These are phyloP conservation scores for Trichoderma breve DNA, from an alignment of 2,329 filamentous ascomycete genomes.

Conservation along the genomic window DNA sequence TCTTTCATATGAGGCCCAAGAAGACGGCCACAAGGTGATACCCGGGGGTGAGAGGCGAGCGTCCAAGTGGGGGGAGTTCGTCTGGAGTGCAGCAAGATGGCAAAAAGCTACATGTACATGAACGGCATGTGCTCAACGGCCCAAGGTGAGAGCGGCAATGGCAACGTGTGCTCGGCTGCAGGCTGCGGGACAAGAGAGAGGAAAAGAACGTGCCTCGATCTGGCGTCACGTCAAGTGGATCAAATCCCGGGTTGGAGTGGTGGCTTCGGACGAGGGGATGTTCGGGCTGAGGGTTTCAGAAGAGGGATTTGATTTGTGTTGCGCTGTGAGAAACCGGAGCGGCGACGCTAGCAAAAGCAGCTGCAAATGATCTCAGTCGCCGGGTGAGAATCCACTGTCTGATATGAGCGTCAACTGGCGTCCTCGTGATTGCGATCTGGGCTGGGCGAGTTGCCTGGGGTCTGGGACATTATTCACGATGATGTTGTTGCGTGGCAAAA, in stretches of 20 bases:
- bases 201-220: conserved; percentile 4
- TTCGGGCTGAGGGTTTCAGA: conserved; percentile 16
- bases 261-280: conserved; percentile 28
- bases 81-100: not conserved
- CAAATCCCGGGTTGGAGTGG: conserved; percentile 3
- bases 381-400: not conserved
- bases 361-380: not conserved
- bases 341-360: conserved; percentile 1
- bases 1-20: not conserved
- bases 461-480: conserved; percentile 4
- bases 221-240: conserved; percentile 19
- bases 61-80: conserved; percentile 2
- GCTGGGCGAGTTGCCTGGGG: not conserved
- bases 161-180: conserved; percentile 20
- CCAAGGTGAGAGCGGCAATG: conserved; percentile 4
- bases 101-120: not conserved
- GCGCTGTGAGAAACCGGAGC: not conserved
- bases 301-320: conserved; percentile 1
- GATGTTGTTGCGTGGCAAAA: conserved; percentile 11
- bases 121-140: conserved; percentile 6
- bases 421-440: not conserved
- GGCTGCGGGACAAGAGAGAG: not conserved
- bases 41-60: not conserved
- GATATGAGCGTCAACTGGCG: not conserved
- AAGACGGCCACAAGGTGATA: not conserved